Evolutionary conservation across 305 asterid genomes (phyloP), one percentile per base, ranked within the genome.

Genomic region (Petunia hybrid): DNA sequence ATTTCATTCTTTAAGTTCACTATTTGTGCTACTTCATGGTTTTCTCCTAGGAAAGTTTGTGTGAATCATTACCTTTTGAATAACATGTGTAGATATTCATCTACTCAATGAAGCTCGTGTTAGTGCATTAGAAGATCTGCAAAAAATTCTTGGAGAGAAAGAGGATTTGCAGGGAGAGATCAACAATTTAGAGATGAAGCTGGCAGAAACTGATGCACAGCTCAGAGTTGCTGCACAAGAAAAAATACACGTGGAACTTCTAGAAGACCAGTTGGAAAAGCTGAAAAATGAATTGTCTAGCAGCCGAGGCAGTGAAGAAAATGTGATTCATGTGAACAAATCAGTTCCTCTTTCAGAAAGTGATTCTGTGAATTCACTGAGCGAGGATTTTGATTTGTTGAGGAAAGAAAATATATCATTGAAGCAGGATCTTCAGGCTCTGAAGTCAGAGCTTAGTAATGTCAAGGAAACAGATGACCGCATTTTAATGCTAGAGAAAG

Each of bases 71-170:
- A 64, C 56, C 14, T 56, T 77, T 77, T 22, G 75, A 77, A 75
- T 80, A 69, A 57, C 70, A 74, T 84, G 71, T 77, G 51, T 82
- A 96, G 99, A 96, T 89, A 85, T 94, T 82, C 91, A 89, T 88
- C 94, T 93, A 83, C 93, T 96, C 86, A 94, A 96, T 87, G 88
- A 89, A 80, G 98, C 97, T 82, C 98, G 98, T 22, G 60, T 91
- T 56, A 90, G 84, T 67, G 93, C 97, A 70, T 92, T 93, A 63
- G 93, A 89, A 84, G 98, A 94, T 83, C 96, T 93, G 82, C 93
- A 88, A 73, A 90, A 85, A 81, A 87, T 92, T 87, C 82, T 88
- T 81, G 82, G 81, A 14, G 98, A 96, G 82, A 96, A 96, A 87
- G 98, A 94, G 90, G 82, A 86, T 55, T 89, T 96, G 89, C 97